Percentiles rank a stretch among this genome's conserved stretches.
These are phyloP conservation scores for Azolla pinnata DNA, from an alignment of 75 land plant genomes.

Conservation along the genomic window DNA sequence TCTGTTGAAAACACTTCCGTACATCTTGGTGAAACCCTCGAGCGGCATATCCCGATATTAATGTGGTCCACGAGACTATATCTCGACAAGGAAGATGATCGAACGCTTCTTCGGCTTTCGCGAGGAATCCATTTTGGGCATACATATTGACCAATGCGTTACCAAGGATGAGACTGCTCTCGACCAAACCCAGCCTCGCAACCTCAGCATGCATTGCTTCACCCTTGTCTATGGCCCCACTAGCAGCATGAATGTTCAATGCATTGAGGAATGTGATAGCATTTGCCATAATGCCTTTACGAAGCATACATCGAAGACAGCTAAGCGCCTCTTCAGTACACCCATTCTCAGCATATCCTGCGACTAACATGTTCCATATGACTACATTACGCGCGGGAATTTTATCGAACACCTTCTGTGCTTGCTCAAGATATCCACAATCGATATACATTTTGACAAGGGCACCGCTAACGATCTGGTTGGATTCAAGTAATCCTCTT, in stretches of 20 bases:
- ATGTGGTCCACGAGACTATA: slow-evolving; percentile 49
- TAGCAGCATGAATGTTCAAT: slow-evolving; percentile 28
- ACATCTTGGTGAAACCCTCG: slow-evolving; percentile 29
- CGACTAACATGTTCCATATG: slow-evolving; percentile 39
- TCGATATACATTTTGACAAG: slow-evolving; percentile 36
- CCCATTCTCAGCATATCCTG: slow-evolving; percentile 22
- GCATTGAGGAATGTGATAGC: slow-evolving; percentile 19
- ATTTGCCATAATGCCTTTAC: slow-evolving; percentile 19
- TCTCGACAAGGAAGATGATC: slow-evolving; percentile 10
- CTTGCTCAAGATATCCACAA: slow-evolving; percentile 17
- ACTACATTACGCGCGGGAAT: slow-evolving; percentile 35
- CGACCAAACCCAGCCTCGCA: slow-evolving; percentile 9
- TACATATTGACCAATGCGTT: slow-evolving; percentile 64
- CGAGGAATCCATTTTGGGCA: slow-evolving; percentile 31
- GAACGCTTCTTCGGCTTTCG: slow-evolving; percentile 33
- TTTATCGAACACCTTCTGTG: slow-evolving; percentile 31
- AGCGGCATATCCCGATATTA: slow-evolving; percentile 37
- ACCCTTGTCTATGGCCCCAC: slow-evolving; percentile 2
- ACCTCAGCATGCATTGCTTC: slow-evolving; percentile 10
- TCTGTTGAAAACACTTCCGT: slow-evolving; percentile 27
- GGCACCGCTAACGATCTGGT: neutral
- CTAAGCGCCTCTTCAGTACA: slow-evolving; percentile 14
- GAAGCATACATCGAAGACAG: slow-evolving; percentile 30
- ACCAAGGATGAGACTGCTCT: slow-evolving; percentile 21
- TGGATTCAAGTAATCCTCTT: neutral